Evolutionary conservation across 495 filamentous ascomycete species (phyloP).

Genomic region (Bathelium albidoporum): DNA sequence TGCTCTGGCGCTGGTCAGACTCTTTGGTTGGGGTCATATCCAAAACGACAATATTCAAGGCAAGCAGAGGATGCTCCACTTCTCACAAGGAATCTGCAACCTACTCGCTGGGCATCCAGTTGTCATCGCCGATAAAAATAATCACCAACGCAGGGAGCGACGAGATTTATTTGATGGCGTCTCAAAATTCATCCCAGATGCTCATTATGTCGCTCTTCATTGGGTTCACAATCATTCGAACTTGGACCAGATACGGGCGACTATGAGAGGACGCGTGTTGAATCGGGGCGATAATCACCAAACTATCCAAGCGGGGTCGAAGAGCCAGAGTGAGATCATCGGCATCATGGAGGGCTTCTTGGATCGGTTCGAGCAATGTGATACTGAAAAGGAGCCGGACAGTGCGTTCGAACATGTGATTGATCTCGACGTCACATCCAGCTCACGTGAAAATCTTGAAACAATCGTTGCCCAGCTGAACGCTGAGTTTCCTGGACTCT

Average conservation of each 20-base stretch:
- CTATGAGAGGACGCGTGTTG: slow-evolving; percentile 73
- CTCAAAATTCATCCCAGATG: slow-evolving; percentile 44
- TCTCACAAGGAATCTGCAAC: slow-evolving; percentile 55
- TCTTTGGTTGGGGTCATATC: slow-evolving; percentile 89
- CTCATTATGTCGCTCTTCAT: slow-evolving; percentile 79
- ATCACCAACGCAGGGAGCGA: slow-evolving; percentile 78
- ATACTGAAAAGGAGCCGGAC: slow-evolving; percentile 57
- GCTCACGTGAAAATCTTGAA: slow-evolving; percentile 80
- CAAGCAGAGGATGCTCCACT: slow-evolving; percentile 58
- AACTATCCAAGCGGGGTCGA: slow-evolving; percentile 77
- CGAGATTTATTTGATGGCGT: slow-evolving; percentile 78
- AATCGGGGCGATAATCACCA: slow-evolving; percentile 92
- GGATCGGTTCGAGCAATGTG: slow-evolving; percentile 65
- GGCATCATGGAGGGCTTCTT: slow-evolving; percentile 96
- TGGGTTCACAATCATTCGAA: slow-evolving; percentile 65
- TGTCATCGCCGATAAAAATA: slow-evolving; percentile 89
- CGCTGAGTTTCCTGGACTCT: slow-evolving; percentile 59
- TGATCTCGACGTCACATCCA: slow-evolving; percentile 64
- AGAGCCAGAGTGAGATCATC: slow-evolving; percentile 55
- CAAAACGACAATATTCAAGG: slow-evolving; percentile 96
- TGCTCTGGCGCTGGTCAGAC: slow-evolving; percentile 65
- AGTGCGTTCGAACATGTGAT: slow-evolving; percentile 70
- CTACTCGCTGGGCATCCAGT: slow-evolving; percentile 51
- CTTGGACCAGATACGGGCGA: slow-evolving; percentile 54
- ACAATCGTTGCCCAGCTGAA: slow-evolving; percentile 61